phyloP scores from a whole-genome alignment of 2,329 filamentous ascomycete genomes.

The Fusarium poae region DNA sequence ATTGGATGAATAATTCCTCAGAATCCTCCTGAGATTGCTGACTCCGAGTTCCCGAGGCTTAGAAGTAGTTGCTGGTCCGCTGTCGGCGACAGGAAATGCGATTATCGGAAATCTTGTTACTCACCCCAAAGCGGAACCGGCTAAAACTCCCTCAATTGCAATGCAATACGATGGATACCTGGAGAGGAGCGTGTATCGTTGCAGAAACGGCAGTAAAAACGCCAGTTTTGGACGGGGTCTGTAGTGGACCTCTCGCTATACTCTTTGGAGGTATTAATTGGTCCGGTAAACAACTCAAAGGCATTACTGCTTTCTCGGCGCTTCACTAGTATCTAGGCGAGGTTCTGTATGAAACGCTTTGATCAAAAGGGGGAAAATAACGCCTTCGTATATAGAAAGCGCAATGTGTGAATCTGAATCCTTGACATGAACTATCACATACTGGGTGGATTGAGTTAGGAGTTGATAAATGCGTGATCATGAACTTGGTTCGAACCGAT shows the following conservation, averaged over 20 bases:
- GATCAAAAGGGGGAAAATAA: conserved; percentile 11
- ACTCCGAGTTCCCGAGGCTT: conserved; percentile 25
- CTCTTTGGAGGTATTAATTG: conserved; percentile 30
- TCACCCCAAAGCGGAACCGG: conserved; percentile 29
- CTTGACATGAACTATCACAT: neutral
- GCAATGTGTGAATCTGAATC: conserved; percentile 8
- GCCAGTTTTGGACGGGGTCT: conserved; percentile 13
- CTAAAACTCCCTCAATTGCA: conserved; percentile 18
- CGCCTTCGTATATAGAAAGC: conserved; percentile 6
- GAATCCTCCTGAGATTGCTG: conserved; percentile 57
- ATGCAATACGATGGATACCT: conserved; percentile 10
- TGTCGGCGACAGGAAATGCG: conserved; percentile 39
- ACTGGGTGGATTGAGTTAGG: conserved; percentile 8
- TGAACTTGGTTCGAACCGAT: neutral
- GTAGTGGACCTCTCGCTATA: conserved; percentile 21
- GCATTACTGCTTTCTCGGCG: conserved; percentile 19
- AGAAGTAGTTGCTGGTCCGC: conserved; percentile 27
- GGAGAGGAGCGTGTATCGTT: conserved; percentile 1
- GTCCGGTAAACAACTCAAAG: conserved; percentile 32
- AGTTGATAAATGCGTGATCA: conserved; percentile 7
- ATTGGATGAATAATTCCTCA: neutral
- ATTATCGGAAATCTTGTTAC: conserved; percentile 20
- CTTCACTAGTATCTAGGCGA: conserved; percentile 26
- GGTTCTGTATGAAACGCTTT: conserved; percentile 12
- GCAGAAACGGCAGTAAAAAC: conserved; percentile 19